Conservation (phyloP, 1,284 basidiomycete genomes). For the Apiotrichum laibachii region DNA sequence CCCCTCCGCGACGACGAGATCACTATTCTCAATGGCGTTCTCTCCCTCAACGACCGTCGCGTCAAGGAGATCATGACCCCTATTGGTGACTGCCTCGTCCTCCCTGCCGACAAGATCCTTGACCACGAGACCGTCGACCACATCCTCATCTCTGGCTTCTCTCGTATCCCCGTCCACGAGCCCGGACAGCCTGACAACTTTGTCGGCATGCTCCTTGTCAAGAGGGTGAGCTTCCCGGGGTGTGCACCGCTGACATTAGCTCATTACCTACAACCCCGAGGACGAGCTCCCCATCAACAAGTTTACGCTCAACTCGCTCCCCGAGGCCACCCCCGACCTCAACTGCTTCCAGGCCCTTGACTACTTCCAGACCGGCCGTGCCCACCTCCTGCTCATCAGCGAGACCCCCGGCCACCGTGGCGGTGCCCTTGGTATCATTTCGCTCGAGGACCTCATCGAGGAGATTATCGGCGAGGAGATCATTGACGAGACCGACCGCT, state of each 20-base stretch:
- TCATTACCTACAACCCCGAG: constrained; percentile 86
- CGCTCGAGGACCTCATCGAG: constrained; percentile 52
- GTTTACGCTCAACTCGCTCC: constrained; percentile 76
- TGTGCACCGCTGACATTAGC: constrained; percentile 52
- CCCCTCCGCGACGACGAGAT: constrained; percentile 83
- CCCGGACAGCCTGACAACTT: constrained; percentile 72
- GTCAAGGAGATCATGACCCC: constrained; percentile 85
- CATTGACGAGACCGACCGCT: constrained; percentile 83
- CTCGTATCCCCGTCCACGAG: constrained; percentile 87
- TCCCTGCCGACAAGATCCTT: constrained; percentile 68
- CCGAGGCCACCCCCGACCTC: constrained; percentile 81
- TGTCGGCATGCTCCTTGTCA: constrained; percentile 80
- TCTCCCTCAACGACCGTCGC: constrained; percentile 79
- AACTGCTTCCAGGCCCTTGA: constrained; percentile 65
- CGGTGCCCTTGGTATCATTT: constrained; percentile 78
- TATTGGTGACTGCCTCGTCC: constrained; percentile 57
- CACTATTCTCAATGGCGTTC: constrained; percentile 78
- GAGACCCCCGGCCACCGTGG: constrained; percentile 73
- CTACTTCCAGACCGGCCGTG: constrained; percentile 87
- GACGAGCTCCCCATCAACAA: constrained; percentile 70
- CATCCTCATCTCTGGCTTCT: constrained; percentile 78
- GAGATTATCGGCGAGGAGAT: constrained; percentile 55
- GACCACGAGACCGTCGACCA: constrained; percentile 75
- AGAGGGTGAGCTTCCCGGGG: constrained; percentile 59
- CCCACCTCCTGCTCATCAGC: constrained; percentile 85